phyloP scores from a whole-genome alignment of 495 filamentous ascomycete species.

The Podospora appendiculata region DNA sequence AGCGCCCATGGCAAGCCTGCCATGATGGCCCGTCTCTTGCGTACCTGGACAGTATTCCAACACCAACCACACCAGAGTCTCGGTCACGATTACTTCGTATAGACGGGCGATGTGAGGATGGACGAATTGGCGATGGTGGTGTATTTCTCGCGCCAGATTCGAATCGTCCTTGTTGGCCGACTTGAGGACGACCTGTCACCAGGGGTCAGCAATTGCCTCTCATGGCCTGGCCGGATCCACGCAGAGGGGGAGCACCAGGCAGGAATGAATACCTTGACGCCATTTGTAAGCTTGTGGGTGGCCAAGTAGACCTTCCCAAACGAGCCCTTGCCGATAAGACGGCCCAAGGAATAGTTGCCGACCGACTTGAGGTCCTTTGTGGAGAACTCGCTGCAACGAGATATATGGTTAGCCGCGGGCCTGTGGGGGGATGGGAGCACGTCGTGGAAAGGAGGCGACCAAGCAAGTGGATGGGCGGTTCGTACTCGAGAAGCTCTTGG shows the following conservation, averaged over 20 bases:
- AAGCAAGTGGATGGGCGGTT: not conserved
- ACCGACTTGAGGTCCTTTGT: conserved; percentile 84
- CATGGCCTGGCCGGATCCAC: no score
- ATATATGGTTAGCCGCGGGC: conserved; percentile 15
- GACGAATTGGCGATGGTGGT: conserved; percentile 95
- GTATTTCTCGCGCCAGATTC: conserved; percentile 93
- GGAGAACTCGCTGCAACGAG: conserved; percentile 72
- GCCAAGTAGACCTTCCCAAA: conserved; percentile 98
- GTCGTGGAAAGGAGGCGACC: no score
- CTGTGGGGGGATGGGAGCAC: not conserved
- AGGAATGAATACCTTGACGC: conserved; percentile 74
- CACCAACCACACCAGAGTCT: conserved; percentile 89
- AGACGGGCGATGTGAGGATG: conserved; percentile 95
- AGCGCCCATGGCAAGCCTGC: not conserved
- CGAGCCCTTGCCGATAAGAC: conserved; percentile 90
- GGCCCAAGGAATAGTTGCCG: conserved; percentile 88
- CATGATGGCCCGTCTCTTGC: conserved; percentile 8
- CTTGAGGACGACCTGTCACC: conserved; percentile 81
- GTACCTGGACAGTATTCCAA: conserved; percentile 94
- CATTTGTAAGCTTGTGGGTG: conserved; percentile 95
- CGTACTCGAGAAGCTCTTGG: conserved; percentile 90
- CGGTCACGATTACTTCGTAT: conserved; percentile 97
- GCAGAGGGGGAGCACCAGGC: no score
- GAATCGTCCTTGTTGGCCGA: conserved; percentile 93
- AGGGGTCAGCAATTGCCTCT: not conserved